Base-by-base conservation (phyloP, 345 rosid species). In the Cardamine occulta region DNA sequence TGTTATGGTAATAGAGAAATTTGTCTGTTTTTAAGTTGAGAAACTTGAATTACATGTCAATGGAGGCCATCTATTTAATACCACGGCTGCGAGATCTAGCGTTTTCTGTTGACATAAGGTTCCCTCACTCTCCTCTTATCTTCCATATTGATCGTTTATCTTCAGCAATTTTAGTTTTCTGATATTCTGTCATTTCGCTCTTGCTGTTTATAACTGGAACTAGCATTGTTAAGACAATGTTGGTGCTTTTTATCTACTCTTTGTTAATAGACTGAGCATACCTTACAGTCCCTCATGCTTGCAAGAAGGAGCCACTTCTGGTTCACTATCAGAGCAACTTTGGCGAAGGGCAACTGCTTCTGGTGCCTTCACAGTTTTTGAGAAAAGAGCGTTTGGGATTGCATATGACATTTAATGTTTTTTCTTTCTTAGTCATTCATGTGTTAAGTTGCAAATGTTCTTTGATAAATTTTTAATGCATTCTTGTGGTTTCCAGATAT, bases 341-440 rank as follows among this genome's bases (percentile, higher is more conserved):
- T 94, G 98, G 97, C 89, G 95, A 83, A 86, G 97, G 79, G 23
- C 97, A 81, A 80, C 79, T 21, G 83, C 85, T 74, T 89, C 95
- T 68, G 91, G 97, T 72, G 95, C 88, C 81, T 82, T 77, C 76
- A 80, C 23, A 21, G 23, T 85, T 58, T 79, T 87, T 73, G 97
- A 94, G 88, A 94, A 86, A 80, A 84, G 91, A 81, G 81, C 93
- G 66, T 94, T 91, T 44, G 98, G 93, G 80, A 84, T 94, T 81
- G 97, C 98, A 58, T 96, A 94, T 81, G 98, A 91, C 85, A 88
- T 94, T 96, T 94, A 85, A 68, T 72, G 53, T 54, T 44, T 72
- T 63, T 48, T 23, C 65, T 71, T 64, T 35, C 52, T 17, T 11
- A 26, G 70, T 64, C 19, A 32, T 80, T 29, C 54, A 53, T 58